phyloP scores from a whole-genome alignment of 495 filamentous ascomycete genomes.

The Parathielavia appendiculata region DNA sequence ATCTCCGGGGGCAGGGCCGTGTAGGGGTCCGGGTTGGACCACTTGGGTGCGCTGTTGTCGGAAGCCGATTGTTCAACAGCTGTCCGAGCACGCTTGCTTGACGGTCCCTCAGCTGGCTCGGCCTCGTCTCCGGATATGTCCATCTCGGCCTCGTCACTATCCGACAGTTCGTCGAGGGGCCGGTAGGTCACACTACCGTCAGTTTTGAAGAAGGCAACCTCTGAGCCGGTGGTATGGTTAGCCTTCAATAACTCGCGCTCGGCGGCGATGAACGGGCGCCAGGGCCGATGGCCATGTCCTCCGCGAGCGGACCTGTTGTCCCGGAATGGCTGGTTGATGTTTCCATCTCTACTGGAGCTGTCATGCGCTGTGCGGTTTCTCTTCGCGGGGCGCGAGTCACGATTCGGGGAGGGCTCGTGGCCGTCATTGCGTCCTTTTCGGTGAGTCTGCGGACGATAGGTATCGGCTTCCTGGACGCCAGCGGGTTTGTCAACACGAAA shows the following conservation, averaged over 20 bases:
- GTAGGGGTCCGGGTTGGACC: constrained; percentile 94
- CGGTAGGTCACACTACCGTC: constrained; percentile 39
- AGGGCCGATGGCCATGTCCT: neutral
- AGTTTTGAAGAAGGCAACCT: constrained; percentile 36
- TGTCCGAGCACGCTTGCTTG: constrained; percentile 43
- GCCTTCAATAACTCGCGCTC: constrained; percentile 39
- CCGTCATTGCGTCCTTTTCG: constrained; percentile 8
- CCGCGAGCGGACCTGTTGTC: constrained; percentile 1
- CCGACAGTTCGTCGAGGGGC: constrained; percentile 57
- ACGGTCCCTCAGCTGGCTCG: constrained; percentile 48
- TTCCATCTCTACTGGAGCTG: neutral
- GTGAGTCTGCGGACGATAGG: constrained; percentile 19
- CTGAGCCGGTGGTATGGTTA: constrained; percentile 29
- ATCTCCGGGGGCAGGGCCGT: constrained; percentile 71
- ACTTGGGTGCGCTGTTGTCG: constrained; percentile 57
- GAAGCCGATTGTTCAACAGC: constrained; percentile 31
- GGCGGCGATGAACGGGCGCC: constrained; percentile 29
- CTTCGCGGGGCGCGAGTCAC: constrained; percentile 8
- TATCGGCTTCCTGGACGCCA: constrained; percentile 32
- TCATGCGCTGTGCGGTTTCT: constrained; percentile 20
- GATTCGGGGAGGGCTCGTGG: neutral
- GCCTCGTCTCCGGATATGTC: constrained; percentile 51
- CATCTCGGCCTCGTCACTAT: constrained; percentile 72
- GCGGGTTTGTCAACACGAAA: constrained; percentile 41
- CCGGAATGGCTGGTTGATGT: neutral